phyloP scores from a whole-genome alignment of 345 rosid genomes.

The Populus alba region DNA sequence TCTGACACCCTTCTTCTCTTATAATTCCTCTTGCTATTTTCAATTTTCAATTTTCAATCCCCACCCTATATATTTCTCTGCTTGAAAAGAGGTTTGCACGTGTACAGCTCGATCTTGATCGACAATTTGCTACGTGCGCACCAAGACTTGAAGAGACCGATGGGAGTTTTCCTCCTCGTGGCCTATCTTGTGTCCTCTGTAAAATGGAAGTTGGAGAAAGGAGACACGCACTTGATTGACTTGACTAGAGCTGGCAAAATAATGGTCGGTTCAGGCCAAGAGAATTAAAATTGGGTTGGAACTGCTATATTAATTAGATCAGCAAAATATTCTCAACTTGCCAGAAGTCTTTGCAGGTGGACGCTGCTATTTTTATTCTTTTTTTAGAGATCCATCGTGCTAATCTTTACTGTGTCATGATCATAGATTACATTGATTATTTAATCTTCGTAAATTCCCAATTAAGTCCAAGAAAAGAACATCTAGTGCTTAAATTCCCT shows the following conservation, averaged over 20 bases:
- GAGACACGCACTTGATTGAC: conserved; percentile 6
- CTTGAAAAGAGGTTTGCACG: conserved; percentile 38
- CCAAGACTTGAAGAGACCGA: not conserved
- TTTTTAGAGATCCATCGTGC: not conserved
- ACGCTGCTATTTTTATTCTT: not conserved
- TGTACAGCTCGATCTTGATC: conserved; percentile 53
- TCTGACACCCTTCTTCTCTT: conserved; percentile 29
- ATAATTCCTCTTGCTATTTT: conserved; percentile 2
- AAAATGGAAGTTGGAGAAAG: not conserved
- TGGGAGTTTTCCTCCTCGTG: not conserved
- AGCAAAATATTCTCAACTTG: not conserved
- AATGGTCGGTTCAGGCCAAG: conserved; percentile 4
- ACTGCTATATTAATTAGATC: not conserved
- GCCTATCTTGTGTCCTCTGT: not conserved
- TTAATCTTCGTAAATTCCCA: not conserved
- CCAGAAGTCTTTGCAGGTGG: not conserved
- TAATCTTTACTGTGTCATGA: not conserved
- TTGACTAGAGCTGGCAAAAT: conserved; percentile 5
- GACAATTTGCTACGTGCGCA: conserved; percentile 29
- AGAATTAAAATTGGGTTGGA: not conserved
- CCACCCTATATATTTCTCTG: conserved; percentile 3
- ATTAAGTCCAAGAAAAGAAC: not conserved
- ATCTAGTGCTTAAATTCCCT: not conserved
- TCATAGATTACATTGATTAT: not conserved
- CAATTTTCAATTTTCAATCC: not conserved